These are phyloP conservation scores for Metarhizium guizhouense DNA, from an alignment of 2,329 filamentous ascomycete species.

Conservation along the genomic window DNA sequence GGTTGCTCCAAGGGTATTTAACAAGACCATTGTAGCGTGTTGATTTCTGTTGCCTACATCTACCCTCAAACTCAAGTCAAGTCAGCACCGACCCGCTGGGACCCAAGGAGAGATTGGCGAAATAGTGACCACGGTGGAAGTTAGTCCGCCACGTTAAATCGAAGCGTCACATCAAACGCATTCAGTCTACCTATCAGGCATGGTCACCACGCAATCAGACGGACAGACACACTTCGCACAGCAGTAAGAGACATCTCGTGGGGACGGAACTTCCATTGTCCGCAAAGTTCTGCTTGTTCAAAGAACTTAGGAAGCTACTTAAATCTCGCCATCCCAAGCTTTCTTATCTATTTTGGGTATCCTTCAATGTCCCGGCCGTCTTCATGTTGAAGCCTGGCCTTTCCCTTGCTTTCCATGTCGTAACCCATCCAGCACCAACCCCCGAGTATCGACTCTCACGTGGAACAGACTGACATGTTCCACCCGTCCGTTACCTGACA, in stretches of 20 bases:
- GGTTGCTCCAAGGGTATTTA: no score
- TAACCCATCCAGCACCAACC: not conserved
- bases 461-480: not conserved
- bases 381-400: not conserved
- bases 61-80: no score
- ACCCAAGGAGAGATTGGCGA: no score
- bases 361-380: not conserved
- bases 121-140: no score
- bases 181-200: no score
- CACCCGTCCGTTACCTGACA: not conserved
- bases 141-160: no score
- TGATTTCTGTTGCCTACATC: no score
- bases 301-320: not conserved
- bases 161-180: no score
- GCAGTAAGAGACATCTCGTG: not conserved
- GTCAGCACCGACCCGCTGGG: no score
- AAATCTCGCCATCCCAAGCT: not conserved
- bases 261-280: not conserved
- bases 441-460: not conserved
- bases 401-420: not conserved
- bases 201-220: not conserved
- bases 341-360: not conserved
- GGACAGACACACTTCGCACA: not conserved
- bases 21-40: no score
- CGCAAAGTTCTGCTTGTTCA: not conserved